Evolutionary conservation across 495 filamentous ascomycete genomes (phyloP).

Genomic region (Amphirosellinia nigrospora): DNA sequence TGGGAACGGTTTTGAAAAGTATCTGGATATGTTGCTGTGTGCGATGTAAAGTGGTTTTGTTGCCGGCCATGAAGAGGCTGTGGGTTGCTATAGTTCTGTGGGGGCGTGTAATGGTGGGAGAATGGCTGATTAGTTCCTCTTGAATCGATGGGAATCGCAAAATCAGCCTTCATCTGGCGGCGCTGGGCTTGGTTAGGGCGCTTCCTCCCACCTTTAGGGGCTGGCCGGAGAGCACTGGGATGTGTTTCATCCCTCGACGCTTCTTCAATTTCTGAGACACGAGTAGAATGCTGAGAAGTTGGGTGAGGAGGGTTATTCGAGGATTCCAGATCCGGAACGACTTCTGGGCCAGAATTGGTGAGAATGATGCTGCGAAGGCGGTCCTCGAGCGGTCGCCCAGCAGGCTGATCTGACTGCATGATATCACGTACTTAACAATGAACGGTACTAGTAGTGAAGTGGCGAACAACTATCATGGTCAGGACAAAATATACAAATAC

Average conservation of each 20-base stretch:
- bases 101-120: slow-evolving; percentile 28
- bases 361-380: slow-evolving; percentile 52
- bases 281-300: not conserved
- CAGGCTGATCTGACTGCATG: slow-evolving; percentile 36
- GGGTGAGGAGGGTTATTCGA: slow-evolving; percentile 6
- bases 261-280: not conserved
- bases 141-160: slow-evolving; percentile 57
- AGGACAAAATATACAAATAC: not conserved
- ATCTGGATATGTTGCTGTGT: not conserved
- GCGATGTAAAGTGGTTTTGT: slow-evolving; percentile 30
- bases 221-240: slow-evolving; percentile 18
- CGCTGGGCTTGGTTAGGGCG: slow-evolving; percentile 62
- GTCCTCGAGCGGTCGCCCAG: slow-evolving; percentile 44
- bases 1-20: slow-evolving; percentile 3
- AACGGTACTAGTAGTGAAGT: not conserved
- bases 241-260: slow-evolving; percentile 6
- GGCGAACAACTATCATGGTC: not conserved
- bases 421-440: not conserved
- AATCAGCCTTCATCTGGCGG: slow-evolving; percentile 58
- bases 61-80: slow-evolving; percentile 26
- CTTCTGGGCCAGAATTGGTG: slow-evolving; percentile 33
- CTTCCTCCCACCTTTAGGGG: slow-evolving; percentile 42
- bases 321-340: slow-evolving; percentile 13
- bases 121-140: slow-evolving; percentile 37
- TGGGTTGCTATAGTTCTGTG: slow-evolving; percentile 33